A percentile compares a stretch with the other conserved stretches of the same genome.
Conservation (phyloP, 306 rosid genomes). For the Gynostemma pentaphyllum region DNA sequence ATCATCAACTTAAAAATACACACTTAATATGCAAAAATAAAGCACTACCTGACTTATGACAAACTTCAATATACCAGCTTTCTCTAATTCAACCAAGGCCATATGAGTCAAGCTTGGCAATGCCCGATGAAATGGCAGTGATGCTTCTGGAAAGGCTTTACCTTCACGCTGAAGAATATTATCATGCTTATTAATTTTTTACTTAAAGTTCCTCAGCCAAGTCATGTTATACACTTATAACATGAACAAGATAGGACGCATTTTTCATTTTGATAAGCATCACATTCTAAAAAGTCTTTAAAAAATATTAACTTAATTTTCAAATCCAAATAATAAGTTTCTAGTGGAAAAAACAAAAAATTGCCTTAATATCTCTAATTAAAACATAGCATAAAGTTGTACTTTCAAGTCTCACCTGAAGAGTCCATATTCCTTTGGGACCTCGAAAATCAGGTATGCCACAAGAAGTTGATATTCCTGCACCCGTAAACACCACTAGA, state of each 20-base stretch:
- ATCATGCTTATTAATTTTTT: background rate
- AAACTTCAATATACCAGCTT: constrained; percentile 73
- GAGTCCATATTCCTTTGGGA: constrained; percentile 97
- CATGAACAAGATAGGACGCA: background rate
- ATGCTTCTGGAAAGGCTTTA: constrained; percentile 91
- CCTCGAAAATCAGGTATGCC: constrained; percentile 99
- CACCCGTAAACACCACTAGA: constrained; percentile 96
- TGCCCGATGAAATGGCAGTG: constrained; percentile 96
- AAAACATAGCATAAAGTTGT: background rate
- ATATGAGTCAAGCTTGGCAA: constrained; percentile 87
- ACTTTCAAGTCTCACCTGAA: constrained; percentile 50
- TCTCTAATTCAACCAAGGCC: constrained; percentile 81
- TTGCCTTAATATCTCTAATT: background rate
- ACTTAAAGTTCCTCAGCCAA: background rate
- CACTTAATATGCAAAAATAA: constrained; percentile 2
- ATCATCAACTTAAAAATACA: background rate
- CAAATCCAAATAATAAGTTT: background rate
- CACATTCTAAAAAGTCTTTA: background rate
- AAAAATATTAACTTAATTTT: background rate
- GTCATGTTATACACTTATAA: too few relatives aligned
- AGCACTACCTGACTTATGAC: constrained; percentile 79
- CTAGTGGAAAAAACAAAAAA: background rate
- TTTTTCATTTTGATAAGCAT: background rate
- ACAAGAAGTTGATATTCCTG: constrained; percentile 95
- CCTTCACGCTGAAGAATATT: constrained; percentile 69